Evolutionary conservation across 352 stramenopile species (phyloP).

Genomic region (Aphanomyces euteiches): DNA sequence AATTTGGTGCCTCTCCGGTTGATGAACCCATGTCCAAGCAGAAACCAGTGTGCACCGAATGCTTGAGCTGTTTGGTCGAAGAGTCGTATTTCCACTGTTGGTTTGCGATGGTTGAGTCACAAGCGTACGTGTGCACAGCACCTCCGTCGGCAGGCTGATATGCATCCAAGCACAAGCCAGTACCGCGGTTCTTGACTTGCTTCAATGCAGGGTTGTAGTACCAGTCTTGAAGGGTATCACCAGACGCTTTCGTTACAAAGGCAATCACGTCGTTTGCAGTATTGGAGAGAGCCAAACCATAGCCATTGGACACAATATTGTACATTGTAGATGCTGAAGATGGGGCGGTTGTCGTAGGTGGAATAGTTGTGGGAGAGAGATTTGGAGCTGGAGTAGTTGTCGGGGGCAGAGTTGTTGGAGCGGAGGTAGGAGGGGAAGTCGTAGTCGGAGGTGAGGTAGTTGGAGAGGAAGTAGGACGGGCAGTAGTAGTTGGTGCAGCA

Average conservation of each 20-base stretch:
- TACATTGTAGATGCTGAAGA: neutral
- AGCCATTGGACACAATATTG: neutral
- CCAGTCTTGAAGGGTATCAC: neutral
- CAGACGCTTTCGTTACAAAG: neutral
- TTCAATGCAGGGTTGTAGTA: neutral
- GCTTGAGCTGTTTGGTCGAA: conserved; percentile 40
- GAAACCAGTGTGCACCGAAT: conserved; percentile 44
- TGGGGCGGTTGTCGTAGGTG: too few species aligned
- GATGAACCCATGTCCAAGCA: conserved; percentile 51
- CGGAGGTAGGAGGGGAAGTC: too few species aligned
- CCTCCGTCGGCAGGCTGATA: conserved; percentile 51
- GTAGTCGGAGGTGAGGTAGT: too few species aligned
- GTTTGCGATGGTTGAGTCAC: conserved; percentile 49
- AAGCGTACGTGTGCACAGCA: conserved; percentile 52
- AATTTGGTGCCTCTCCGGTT: conserved; percentile 50
- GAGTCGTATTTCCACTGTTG: conserved; percentile 63
- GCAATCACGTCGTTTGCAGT: neutral
- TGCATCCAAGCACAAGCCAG: conserved; percentile 5
- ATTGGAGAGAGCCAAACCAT: neutral
- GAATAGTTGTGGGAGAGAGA: neutral
- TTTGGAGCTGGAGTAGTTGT: neutral
- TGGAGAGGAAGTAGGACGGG: too few species aligned
- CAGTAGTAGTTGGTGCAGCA: too few species aligned
- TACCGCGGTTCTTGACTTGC: conserved; percentile 30
- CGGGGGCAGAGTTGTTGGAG: too few species aligned